Evolutionary conservation across 306 rosid genomes (phyloP).

Genomic region (Lagenaria siceraria): DNA sequence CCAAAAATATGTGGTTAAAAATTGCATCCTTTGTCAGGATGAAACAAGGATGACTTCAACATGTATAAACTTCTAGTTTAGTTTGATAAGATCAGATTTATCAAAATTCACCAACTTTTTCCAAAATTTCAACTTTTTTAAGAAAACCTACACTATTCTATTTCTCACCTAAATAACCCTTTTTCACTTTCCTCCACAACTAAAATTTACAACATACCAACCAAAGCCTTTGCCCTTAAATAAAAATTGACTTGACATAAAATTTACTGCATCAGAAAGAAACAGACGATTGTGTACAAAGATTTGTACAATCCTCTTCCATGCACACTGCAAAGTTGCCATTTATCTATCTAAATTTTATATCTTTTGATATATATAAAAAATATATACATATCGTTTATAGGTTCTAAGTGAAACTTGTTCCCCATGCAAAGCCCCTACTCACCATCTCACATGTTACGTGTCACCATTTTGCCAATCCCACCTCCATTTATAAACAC

Average conservation of each 20-base stretch:
- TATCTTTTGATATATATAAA: background rate
- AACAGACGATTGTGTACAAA: background rate
- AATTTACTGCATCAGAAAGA: background rate
- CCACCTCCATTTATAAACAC: conserved; percentile 25
- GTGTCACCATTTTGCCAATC: conserved; percentile 36
- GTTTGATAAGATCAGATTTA: too few species aligned
- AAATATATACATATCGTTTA: background rate
- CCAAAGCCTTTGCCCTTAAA: background rate
- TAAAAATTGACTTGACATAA: background rate
- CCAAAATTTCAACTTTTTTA: too few species aligned
- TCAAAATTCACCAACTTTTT: too few species aligned
- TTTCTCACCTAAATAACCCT: background rate
- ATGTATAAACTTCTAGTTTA: too few species aligned
- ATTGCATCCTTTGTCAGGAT: too few species aligned
- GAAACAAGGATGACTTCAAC: too few species aligned
- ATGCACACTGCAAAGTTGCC: conserved; percentile 1
- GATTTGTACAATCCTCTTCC: background rate
- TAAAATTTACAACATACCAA: background rate
- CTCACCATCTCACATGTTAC: conserved; percentile 41
- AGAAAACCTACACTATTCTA: too few species aligned
- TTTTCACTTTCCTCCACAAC: background rate
- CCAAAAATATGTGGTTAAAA: too few species aligned
- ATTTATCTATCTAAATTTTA: background rate
- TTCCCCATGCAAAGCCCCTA: conserved; percentile 58
- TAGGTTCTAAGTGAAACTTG: conserved; percentile 42